Evolutionary conservation across 768 basidiomycete genomes (phyloP), one percentile per base, ranked within the genome.

Genomic region (Suillus subluteus): DNA sequence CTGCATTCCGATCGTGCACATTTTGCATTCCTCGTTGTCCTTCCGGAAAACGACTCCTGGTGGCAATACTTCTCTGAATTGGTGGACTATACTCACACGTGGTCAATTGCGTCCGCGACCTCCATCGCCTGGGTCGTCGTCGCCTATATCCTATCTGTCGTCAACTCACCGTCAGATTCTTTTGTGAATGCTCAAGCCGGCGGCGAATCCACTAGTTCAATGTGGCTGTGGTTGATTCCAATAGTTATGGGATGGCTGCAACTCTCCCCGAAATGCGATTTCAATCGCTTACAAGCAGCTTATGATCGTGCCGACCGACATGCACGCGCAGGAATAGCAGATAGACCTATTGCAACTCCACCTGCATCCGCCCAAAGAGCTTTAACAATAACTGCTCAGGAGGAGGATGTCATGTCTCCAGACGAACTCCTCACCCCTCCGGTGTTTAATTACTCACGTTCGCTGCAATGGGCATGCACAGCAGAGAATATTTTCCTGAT

Each of bases 221-320:
- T 79, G 9, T 82, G 79, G 79, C 50, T 81, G 7, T 82, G 79
- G 78, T 74, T 81, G 32, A 61, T 81, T 6, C 73, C 79, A 0
- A 62, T 80, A 15, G 73, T 79, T 26, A 67, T 75, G 23, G 76
- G 78, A 12, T 80, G 79, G 76, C 66, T 80, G 1, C 77, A 78
- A 48, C 63, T 80, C 6, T 78, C 79, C 0, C 78, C 79, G 0
- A 75, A 80, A 61, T 77, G 76, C 65, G 76, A 80, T 65, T 70
- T 68, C 2, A 64, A 63, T 12, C 72, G 75, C 68, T 79, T n/a
- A 48, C 59, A 48, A 64, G 62, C 23, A 78, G 79, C 7, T 44
- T 80, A 1, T 59, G 68, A 4, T 56, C 70, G 35, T 38, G 79
- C 79, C 18, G 78, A 81, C 67, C 59, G 66, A 55, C 18, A 55